Base-by-base conservation (phyloP, 345 rosid genomes). In the Aquilaria yunnanensis region DNA sequence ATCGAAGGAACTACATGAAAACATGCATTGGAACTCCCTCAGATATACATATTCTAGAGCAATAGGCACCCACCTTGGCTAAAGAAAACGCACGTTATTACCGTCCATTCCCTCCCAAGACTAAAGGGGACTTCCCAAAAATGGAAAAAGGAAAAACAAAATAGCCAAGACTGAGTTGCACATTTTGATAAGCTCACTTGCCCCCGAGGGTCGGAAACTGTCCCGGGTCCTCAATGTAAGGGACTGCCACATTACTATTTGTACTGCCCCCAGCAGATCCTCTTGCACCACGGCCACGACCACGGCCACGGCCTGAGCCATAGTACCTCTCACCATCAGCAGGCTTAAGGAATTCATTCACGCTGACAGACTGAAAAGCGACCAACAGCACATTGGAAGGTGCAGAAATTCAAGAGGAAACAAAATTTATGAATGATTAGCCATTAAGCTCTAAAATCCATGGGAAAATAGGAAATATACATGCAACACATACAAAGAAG, bases 141-240 rank as follows among this genome's bases (percentile, higher is more conserved):
- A 54, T 63, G 68, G 9, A 32, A 56, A 56, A 49, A 37, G 8
- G 43, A 37, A 37, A 37, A 37, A 37, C 23, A 23, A 46, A 57
- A 34, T 54, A 57, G 37, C 14, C 12, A 37, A 41, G 57, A 67
- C 6, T 47, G 14, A 31, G 2, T 29, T 51, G 43, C 63, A 64
- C 47, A 23, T 23, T 23, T 23, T 23, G 23, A 23, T 23, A 23
- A 23, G 23, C 73, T 82, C 77, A 82, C 78, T 82, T 82, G 69
- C 67, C 80, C 64, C 83, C 92, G 74, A 88, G 67, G 52, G 89
- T 80, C 33, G 96, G 96, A 76, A 88, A 88, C 63, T 88, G 88
- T 37, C 80, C 81, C 2, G 78, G 74, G 71, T 85, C 89, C 56
- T 65, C 89, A 45, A 88, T 88, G 56, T 82, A 70, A 2, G 92